phyloP scores from a whole-genome alignment of 768 basidiomycete species.

The Naematelia aurantialba region DNA sequence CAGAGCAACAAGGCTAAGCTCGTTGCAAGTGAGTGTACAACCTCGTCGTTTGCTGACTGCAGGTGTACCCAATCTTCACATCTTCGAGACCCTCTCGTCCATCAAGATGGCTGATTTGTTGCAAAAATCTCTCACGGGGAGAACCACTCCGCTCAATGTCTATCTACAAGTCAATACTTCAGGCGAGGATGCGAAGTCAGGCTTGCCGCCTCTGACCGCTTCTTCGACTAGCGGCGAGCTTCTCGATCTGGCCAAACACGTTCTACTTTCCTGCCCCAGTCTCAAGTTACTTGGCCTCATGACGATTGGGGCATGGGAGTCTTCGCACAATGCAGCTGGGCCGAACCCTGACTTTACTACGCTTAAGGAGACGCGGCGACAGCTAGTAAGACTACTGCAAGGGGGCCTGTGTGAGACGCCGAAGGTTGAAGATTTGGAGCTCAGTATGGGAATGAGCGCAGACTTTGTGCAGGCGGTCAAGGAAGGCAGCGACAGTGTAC shows the following conservation, averaged over 20 bases:
- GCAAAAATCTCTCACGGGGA: slow-evolving; percentile 64
- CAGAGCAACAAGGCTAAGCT: slow-evolving; percentile 91
- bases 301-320: slow-evolving; percentile 86
- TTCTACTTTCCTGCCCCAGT: slow-evolving; percentile 68
- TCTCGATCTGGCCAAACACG: slow-evolving; percentile 65
- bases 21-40: slow-evolving; percentile 64
- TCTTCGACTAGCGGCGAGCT: slow-evolving; percentile 49
- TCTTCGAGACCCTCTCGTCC: slow-evolving; percentile 81
- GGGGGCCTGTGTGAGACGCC: no score
- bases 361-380: slow-evolving; percentile 63
- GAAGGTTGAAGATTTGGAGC: slow-evolving; percentile 43
- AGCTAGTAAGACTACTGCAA: slow-evolving; percentile 50
- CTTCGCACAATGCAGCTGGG: slow-evolving; percentile 59
- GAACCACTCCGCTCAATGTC: slow-evolving; percentile 65
- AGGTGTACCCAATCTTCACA: slow-evolving; percentile 85
- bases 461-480: slow-evolving; percentile 84
- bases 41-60: slow-evolving; percentile 4
- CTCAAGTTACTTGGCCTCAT: slow-evolving; percentile 81
- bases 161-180: slow-evolving; percentile 95
- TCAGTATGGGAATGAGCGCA: slow-evolving; percentile 89
- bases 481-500: slow-evolving; percentile 78
- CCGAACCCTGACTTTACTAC: slow-evolving; percentile 71
- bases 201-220: slow-evolving; percentile 61
- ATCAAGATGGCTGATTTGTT: slow-evolving; percentile 73
- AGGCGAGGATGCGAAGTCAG: slow-evolving; percentile 84